Percentiles rank a stretch among this genome's conserved stretches.
These are phyloP conservation scores for Malassezia restricta DNA, from an alignment of 1,284 basidiomycete species.

Conservation along the genomic window DNA sequence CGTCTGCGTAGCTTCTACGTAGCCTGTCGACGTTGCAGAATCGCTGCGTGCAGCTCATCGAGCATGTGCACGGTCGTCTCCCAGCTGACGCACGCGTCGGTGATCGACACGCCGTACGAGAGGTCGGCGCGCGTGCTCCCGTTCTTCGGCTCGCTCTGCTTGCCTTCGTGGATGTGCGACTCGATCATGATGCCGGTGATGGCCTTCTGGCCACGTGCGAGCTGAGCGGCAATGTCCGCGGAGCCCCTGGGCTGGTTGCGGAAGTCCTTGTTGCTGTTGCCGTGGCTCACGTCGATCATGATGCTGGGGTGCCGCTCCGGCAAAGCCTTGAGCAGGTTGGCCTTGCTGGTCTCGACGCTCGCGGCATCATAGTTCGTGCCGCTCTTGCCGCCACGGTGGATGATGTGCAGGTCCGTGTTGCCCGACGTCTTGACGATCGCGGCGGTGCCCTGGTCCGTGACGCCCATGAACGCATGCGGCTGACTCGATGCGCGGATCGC, in stretches of 20 bases:
- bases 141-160: constrained; percentile 44
- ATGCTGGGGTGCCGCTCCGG: constrained; percentile 37
- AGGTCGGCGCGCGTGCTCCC: constrained; percentile 31
- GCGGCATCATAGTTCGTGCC: constrained; percentile 55
- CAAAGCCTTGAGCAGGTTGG: constrained; percentile 52
- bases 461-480: constrained; percentile 45
- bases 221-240: constrained; percentile 63
- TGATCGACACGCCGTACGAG: constrained; percentile 45
- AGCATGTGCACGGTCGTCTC: constrained; percentile 55
- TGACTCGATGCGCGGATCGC: constrained; percentile 39
- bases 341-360: constrained; percentile 64
- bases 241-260: constrained; percentile 51
- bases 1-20: too few relatives aligned
- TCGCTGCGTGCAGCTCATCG: constrained; percentile 41
- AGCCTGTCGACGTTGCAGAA: constrained; percentile 8
- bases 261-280: constrained; percentile 45
- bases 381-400: constrained; percentile 43
- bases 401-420: constrained; percentile 51
- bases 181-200: constrained; percentile 97
- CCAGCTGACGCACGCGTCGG: constrained; percentile 73
- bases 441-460: constrained; percentile 55
- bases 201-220: constrained; percentile 60
- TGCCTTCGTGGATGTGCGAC: constrained; percentile 64
- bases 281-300: constrained; percentile 46
- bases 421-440: constrained; percentile 90